These are phyloP conservation scores for Hemileia vastatrix DNA, from an alignment of 1,284 basidiomycete species.

Conservation along the genomic window DNA sequence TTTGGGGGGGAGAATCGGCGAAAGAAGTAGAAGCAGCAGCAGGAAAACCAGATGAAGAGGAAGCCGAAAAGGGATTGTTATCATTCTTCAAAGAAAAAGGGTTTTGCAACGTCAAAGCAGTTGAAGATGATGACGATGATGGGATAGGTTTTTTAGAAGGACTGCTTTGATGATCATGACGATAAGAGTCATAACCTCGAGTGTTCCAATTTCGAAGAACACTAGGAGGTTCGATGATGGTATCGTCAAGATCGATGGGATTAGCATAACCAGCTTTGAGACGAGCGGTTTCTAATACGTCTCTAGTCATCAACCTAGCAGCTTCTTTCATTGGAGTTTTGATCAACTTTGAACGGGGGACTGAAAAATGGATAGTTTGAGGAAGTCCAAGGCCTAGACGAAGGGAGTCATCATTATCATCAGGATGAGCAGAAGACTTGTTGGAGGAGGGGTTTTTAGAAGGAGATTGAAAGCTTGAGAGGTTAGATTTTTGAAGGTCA, in stretches of 20 bases:
- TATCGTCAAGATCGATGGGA: slow-evolving; percentile 20
- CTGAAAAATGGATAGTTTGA: slow-evolving; percentile 40
- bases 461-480: slow-evolving; percentile 26
- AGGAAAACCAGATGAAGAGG: no score
- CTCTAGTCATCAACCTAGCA: slow-evolving; percentile 38
- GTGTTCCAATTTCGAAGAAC: slow-evolving; percentile 19
- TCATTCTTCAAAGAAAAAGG: no score
- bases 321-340: slow-evolving; percentile 44
- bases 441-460: no score
- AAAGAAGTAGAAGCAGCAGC: no score
- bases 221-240: slow-evolving; percentile 16
- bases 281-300: slow-evolving; percentile 36
- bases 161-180: no score
- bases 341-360: slow-evolving; percentile 37
- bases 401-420: slow-evolving; percentile 34
- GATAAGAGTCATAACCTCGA: slow-evolving; percentile 18
- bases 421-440: slow-evolving; percentile 27
- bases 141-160: no score
- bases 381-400: slow-evolving; percentile 42
- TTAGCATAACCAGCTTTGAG: slow-evolving; percentile 16
- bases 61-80: no score
- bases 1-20: no score
- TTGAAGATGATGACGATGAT: no score
- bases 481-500: slow-evolving; percentile 41
- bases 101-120: no score